Evolutionary conservation across 1,284 basidiomycete species (phyloP).

Genomic region (Uromyces viciae-fabae): DNA sequence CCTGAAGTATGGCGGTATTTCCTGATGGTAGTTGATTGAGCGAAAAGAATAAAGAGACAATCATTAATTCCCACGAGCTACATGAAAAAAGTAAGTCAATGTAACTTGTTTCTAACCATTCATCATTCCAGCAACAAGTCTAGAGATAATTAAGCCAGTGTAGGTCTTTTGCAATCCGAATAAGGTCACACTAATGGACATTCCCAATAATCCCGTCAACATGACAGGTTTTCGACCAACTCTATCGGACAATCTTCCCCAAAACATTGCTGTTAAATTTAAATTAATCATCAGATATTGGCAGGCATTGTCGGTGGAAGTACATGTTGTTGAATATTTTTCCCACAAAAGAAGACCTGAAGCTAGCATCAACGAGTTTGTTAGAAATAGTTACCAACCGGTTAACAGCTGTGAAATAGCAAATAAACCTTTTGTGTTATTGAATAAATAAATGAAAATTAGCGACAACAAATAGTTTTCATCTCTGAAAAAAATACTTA

Average conservation of each 20-base stretch:
- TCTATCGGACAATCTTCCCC: slow-evolving; percentile 47
- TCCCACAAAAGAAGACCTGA: too few species aligned
- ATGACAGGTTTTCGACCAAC: slow-evolving; percentile 48
- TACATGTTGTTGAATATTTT: too few species aligned
- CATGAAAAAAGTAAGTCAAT: background rate
- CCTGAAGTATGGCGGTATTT: slow-evolving; percentile 36
- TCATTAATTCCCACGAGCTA: too few species aligned
- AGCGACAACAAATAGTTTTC: background rate
- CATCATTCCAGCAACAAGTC: slow-evolving; percentile 43
- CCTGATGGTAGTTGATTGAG: slow-evolving; percentile 6
- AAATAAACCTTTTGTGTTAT: slow-evolving; percentile 31
- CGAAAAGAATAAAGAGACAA: background rate
- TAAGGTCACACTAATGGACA: slow-evolving; percentile 40
- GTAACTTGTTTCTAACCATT: slow-evolving; percentile 18
- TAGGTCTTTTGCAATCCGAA: slow-evolving; percentile 39
- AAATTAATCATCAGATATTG: background rate
- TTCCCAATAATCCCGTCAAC: slow-evolving; percentile 47
- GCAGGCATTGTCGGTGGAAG: too few species aligned
- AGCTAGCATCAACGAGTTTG: too few species aligned
- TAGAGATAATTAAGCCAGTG: slow-evolving; percentile 34
- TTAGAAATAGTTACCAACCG: background rate
- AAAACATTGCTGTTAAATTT: slow-evolving; percentile 47
- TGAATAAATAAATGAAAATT: background rate
- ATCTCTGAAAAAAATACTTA: background rate
- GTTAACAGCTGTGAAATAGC: slow-evolving; percentile 39